A percentile compares a stretch with the other conserved stretches of the same genome.
Conservation (phyloP, 495 filamentous ascomycete species). For the Penicillium mononematosum region DNA sequence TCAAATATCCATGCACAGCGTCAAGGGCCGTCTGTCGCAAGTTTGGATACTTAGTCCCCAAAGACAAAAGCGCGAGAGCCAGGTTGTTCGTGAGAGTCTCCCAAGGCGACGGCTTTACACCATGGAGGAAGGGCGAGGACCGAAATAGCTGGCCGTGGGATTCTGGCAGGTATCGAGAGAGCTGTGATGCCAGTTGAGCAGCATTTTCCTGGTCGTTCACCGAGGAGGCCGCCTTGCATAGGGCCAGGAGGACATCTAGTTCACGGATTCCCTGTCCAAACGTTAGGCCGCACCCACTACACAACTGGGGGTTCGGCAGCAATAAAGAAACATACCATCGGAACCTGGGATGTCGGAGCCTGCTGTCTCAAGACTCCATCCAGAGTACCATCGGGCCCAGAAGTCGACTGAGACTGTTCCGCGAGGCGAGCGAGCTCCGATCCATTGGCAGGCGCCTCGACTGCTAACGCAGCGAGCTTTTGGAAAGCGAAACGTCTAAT, state of each 20-base stretch:
- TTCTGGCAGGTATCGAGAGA: slow-evolving; percentile 80
- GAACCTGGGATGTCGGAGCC: slow-evolving; percentile 45
- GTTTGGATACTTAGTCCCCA: slow-evolving; percentile 66
- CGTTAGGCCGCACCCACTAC: slow-evolving; percentile 26
- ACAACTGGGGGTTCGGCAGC: not conserved
- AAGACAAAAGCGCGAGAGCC: slow-evolving; percentile 70
- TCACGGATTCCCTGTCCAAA: slow-evolving; percentile 63
- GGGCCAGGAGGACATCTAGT: slow-evolving; percentile 81
- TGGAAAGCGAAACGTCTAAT: slow-evolving; percentile 65
- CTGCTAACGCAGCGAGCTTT: slow-evolving; percentile 64
- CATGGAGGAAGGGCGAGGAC: slow-evolving; percentile 76
- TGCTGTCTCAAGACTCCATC: slow-evolving; percentile 41
- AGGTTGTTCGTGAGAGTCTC: slow-evolving; percentile 79
- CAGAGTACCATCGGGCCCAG: slow-evolving; percentile 35
- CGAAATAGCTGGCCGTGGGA: slow-evolving; percentile 74
- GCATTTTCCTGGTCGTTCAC: slow-evolving; percentile 67
- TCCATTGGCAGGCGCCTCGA: slow-evolving; percentile 49
- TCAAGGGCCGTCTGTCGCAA: slow-evolving; percentile 61
- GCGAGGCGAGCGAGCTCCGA: slow-evolving; percentile 66
- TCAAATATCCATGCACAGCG: slow-evolving; percentile 65
- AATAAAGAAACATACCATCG: slow-evolving; percentile 46
- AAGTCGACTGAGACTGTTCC: slow-evolving; percentile 47
- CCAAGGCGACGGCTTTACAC: slow-evolving; percentile 84
- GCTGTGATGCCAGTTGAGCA: slow-evolving; percentile 66
- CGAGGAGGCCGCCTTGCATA: slow-evolving; percentile 81